phyloP scores from a whole-genome alignment of 352 stramenopile genomes.

The Globisporangium cederbergense region DNA sequence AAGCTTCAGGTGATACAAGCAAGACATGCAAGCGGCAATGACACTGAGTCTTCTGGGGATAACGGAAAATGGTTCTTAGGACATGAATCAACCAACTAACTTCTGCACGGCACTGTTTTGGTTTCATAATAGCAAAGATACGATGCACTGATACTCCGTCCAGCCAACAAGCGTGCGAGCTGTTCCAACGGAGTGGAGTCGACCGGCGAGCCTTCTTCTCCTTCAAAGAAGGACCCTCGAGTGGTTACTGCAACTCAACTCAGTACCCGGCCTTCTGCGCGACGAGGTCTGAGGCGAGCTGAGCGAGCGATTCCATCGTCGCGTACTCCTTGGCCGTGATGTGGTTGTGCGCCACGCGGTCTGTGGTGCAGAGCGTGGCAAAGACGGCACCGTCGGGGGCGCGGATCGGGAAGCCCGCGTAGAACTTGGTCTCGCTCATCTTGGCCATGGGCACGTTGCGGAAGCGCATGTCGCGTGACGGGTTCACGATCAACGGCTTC shows the following conservation, averaged over 20 bases:
- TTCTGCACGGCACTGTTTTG: neutral
- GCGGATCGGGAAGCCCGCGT: slow-evolving; percentile 55
- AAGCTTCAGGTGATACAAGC: too few relatives aligned
- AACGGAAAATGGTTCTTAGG: neutral
- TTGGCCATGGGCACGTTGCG: slow-evolving; percentile 43
- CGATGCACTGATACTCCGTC: slow-evolving; percentile 7
- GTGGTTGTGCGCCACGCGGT: slow-evolving; percentile 37
- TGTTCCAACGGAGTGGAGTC: neutral
- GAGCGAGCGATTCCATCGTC: slow-evolving; percentile 55
- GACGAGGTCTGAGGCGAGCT: slow-evolving; percentile 43
- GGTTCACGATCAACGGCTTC: slow-evolving; percentile 50
- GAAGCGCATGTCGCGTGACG: slow-evolving; percentile 54
- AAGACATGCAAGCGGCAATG: neutral
- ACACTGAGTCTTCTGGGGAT: neutral
- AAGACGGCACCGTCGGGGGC: slow-evolving; percentile 46
- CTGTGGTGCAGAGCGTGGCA: slow-evolving; percentile 43
- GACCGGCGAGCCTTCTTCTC: too few relatives aligned
- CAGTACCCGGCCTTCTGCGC: slow-evolving; percentile 13
- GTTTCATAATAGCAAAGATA: neutral
- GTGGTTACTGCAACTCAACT: too few relatives aligned
- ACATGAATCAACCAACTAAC: neutral
- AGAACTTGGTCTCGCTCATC: slow-evolving; percentile 45
- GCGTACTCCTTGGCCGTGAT: slow-evolving; percentile 68
- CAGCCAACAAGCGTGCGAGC: neutral
- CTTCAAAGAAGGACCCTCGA: too few relatives aligned